Base-by-base conservation (phyloP, 352 stramenopile species). In the Pythium vanterpoolii region DNA sequence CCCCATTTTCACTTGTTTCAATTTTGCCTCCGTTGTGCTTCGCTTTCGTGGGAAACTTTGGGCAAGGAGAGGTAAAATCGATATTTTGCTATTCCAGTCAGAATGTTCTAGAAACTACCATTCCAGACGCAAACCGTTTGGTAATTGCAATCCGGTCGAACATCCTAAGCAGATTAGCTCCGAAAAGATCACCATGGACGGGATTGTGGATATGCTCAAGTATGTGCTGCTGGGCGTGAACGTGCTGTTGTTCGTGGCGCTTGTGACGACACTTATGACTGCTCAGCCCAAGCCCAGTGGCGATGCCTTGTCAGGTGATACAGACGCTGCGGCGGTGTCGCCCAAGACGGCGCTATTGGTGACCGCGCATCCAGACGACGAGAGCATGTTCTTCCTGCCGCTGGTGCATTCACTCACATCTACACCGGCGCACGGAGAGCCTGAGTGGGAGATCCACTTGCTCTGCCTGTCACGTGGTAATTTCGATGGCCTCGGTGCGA, bases 381-480 rank as follows among this genome's bases (percentile, higher is more conserved):
- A 98, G 73, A 97, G 88, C 71, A 98, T 98, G 95, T 98, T 98
- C 68, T 98, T 98, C 76, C 43, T 98, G 56, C 96, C 96, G 4
- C 81, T 97, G 24, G 85, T 86, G 58, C 71, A 79, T 34, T 93
- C 71, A 40, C 67, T 90, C n/a, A 70, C 74, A 42, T 69, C 64
- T 8, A 42, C 49, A 16, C 24, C 55, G 2, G 46, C 26, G 5
- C 33, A 69, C 8, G 53, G 14, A 51, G 39, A 48, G 56, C 45
- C 5, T 23, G 62, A 19, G 36, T 93, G 80, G 83, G 48, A 87
- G n/a, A 69, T 74, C 5, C 84, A 93, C 44, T 66, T 98, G 50
- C 64, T 98, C 6, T 98, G 92, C 66, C 81, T 98, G 1, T 98
- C 90, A 46, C 60, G 73, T 24, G 89, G 90, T n/a, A 92, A 98